These are phyloP conservation scores for Microcyclosporella mali DNA, from an alignment of 2,329 filamentous ascomycete genomes.

Conservation along the genomic window DNA sequence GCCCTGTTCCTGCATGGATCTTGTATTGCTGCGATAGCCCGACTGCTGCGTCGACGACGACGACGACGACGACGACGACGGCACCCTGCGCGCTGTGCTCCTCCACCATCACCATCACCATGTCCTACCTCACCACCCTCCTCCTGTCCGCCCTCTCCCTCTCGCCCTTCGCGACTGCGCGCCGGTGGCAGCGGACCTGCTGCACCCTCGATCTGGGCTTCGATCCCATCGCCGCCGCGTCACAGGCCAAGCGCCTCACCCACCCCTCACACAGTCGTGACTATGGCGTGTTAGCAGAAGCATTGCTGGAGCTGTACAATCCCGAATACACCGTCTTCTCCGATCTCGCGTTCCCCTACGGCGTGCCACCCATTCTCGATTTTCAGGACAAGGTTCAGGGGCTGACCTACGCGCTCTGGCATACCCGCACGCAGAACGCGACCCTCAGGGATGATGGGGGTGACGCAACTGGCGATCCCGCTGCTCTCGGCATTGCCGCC, in stretches of 20 bases:
- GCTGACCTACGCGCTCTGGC: constrained; percentile 23
- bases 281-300: constrained; percentile 37
- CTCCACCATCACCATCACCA: no score
- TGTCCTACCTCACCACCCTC: no score
- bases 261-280: constrained; percentile 32
- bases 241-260: constrained; percentile 7
- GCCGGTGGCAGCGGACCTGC: no score
- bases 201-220: constrained; percentile 2
- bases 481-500: constrained; percentile 43
- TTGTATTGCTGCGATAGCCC: no score
- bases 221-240: constrained; percentile 6
- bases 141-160: no score
- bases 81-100: no score
- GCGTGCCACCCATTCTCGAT: constrained; percentile 5
- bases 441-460: constrained; percentile 31
- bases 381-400: constrained; percentile 8
- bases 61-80: no score
- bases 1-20: no score
- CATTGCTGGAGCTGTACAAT: constrained; percentile 36
- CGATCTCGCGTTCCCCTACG: constrained; percentile 4
- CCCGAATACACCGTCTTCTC: constrained; percentile 26
- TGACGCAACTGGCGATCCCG: constrained; percentile 38
- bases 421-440: constrained; percentile 32
- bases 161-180: no score
- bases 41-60: no score